Evolutionary conservation across 1,284 basidiomycete genomes (phyloP).

Genomic region (Moniliophthora roreri): DNA sequence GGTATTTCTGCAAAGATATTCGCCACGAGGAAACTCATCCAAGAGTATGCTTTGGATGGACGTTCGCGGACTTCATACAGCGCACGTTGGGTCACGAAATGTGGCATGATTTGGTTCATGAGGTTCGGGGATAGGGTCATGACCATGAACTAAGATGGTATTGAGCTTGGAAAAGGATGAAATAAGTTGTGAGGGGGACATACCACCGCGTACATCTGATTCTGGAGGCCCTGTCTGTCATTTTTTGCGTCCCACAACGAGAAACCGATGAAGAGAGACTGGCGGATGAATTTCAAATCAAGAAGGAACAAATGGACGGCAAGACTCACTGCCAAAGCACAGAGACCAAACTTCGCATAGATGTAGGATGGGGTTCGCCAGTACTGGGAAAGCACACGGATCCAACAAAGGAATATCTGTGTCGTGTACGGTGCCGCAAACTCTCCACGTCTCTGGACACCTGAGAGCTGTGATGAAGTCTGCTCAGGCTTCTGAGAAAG

Average conservation of each 20-base stretch:
- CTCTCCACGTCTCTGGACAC: no score
- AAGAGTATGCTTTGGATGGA: conserved; percentile 75
- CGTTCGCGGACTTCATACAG: conserved; percentile 76
- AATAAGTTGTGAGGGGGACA: conserved; percentile 20
- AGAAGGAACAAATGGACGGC: no score
- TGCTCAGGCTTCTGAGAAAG: neutral
- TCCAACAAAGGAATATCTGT: neutral
- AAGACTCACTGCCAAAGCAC: no score
- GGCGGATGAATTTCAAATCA: neutral
- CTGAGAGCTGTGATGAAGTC: no score
- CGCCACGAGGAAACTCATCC: conserved; percentile 65
- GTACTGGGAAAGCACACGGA: neutral
- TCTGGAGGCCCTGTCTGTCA: conserved; percentile 61
- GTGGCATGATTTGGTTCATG: conserved; percentile 24
- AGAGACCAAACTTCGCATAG: no score
- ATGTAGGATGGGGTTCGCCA: conserved; percentile 20
- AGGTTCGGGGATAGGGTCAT: conserved; percentile 16
- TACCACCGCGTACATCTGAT: conserved; percentile 56
- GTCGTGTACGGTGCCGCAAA: no score
- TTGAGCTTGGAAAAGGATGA: no score
- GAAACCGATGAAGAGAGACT: conserved; percentile 54
- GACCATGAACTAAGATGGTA: conserved; percentile 7
- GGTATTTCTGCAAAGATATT: conserved; percentile 66
- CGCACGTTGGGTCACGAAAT: conserved; percentile 28
- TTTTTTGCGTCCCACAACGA: conserved; percentile 61